phyloP scores from a whole-genome alignment of 345 rosid genomes.

The Hirschfeldia incana region DNA sequence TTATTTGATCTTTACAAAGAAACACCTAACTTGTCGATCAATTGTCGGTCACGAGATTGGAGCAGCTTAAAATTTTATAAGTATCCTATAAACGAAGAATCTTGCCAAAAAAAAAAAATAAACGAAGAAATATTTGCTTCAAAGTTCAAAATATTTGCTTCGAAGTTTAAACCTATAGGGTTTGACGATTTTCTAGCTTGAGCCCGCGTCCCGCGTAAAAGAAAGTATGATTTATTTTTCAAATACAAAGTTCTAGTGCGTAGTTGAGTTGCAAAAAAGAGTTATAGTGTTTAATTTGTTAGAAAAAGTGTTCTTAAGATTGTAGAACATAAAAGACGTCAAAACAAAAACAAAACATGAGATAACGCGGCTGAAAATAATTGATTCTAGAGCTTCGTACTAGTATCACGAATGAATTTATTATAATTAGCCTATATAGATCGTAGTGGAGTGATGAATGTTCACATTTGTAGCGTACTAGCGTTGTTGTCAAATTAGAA shows the following conservation, averaged over 20 bases:
- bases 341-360: no score
- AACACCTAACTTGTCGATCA: background rate
- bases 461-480: background rate
- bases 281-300: no score
- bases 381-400: no score
- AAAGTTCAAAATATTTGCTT: background rate
- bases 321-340: no score
- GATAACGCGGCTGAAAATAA: no score
- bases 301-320: no score
- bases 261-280: no score
- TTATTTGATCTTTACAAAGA: background rate
- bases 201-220: background rate
- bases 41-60: conserved; percentile 16
- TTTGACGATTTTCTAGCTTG: background rate
- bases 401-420: background rate
- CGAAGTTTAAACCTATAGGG: background rate
- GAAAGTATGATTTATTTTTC: background rate
- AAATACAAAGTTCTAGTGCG: no score
- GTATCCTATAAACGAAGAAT: background rate
- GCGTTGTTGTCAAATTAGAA: background rate
- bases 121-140: no score
- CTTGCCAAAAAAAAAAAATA: no score
- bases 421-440: background rate
- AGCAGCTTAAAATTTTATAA: background rate
- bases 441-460: conserved; percentile 3